These are phyloP conservation scores for Cordyceps javanica DNA, from an alignment of 2,329 filamentous ascomycete species.

Conservation along the genomic window DNA sequence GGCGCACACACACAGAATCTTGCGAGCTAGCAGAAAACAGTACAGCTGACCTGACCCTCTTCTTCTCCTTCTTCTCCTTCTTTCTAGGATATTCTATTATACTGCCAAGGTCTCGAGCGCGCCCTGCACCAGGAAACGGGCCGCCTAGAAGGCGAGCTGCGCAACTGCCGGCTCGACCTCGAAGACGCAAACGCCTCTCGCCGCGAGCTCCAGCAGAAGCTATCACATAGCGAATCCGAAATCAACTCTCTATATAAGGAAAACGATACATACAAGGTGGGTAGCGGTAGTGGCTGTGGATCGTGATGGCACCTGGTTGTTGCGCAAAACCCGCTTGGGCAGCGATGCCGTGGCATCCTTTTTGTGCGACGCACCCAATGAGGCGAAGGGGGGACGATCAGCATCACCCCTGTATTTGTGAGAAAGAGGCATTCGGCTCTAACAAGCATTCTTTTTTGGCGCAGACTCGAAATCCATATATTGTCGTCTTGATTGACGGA, in stretches of 20 bases:
- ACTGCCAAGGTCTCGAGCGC: slow-evolving; percentile 39
- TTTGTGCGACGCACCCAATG: not conserved
- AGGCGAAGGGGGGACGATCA: too few relatives aligned
- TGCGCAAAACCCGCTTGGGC: not conserved
- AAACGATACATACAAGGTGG: slow-evolving; percentile 41
- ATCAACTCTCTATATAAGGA: slow-evolving; percentile 30
- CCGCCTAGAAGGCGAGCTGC: slow-evolving; percentile 34
- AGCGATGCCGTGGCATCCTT: not conserved
- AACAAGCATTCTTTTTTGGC: slow-evolving; percentile 9
- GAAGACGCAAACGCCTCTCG: slow-evolving; percentile 41
- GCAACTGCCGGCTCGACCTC: slow-evolving; percentile 43
- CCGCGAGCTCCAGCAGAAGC: slow-evolving; percentile 43
- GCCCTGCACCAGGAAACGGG: slow-evolving; percentile 38
- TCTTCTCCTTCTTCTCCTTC: not conserved
- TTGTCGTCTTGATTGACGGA: slow-evolving; percentile 56
- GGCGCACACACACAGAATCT: too few relatives aligned
- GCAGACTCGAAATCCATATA: slow-evolving; percentile 52
- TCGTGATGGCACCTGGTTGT: not conserved
- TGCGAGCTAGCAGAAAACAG: not conserved
- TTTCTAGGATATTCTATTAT: slow-evolving; percentile 40
- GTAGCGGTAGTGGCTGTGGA: not conserved
- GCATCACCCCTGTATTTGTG: too few relatives aligned
- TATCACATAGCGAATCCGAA: slow-evolving; percentile 33
- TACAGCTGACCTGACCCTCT: not conserved
- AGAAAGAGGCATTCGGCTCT: not conserved